Evolutionary conservation across 164 flowering plant genomes (phyloP).

Genomic region (Malania oleifera): DNA sequence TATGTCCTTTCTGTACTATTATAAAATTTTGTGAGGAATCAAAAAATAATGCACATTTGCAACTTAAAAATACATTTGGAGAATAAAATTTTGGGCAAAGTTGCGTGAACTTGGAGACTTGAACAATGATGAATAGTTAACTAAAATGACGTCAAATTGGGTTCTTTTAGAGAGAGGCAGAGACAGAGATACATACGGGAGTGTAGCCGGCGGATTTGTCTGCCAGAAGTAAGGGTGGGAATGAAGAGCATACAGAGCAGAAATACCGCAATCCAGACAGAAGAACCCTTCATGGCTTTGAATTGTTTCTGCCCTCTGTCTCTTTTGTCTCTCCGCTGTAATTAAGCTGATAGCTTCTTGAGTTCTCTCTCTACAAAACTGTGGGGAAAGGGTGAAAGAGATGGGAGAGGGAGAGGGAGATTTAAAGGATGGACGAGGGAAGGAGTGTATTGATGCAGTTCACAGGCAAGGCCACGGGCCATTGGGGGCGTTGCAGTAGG

Average conservation of each 20-base stretch:
- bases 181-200: conserved; percentile 17
- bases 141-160: background rate
- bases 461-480: conserved; percentile 28
- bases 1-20: too few species aligned
- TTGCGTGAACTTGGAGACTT: background rate
- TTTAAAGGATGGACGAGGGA: conserved; percentile 9
- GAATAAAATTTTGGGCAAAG: background rate
- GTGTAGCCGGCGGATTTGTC: conserved; percentile 21
- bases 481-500: background rate
- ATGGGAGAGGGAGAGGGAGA: background rate
- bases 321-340: background rate
- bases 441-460: conserved; percentile 37
- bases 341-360: background rate
- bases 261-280: conserved; percentile 13
- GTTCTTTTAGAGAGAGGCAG: background rate
- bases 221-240: conserved; percentile 22
- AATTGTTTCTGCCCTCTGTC: background rate
- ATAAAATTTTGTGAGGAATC: too few species aligned
- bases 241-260: conserved; percentile 20
- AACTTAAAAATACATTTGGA: too few species aligned
- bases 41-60: too few species aligned
- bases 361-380: background rate
- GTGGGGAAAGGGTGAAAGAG: background rate
- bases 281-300: conserved; percentile 22
- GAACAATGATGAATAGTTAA: background rate